Evolutionary conservation across 805 yeast genomes (phyloP).

Genomic region (Saccharomycopsis javanensis): DNA sequence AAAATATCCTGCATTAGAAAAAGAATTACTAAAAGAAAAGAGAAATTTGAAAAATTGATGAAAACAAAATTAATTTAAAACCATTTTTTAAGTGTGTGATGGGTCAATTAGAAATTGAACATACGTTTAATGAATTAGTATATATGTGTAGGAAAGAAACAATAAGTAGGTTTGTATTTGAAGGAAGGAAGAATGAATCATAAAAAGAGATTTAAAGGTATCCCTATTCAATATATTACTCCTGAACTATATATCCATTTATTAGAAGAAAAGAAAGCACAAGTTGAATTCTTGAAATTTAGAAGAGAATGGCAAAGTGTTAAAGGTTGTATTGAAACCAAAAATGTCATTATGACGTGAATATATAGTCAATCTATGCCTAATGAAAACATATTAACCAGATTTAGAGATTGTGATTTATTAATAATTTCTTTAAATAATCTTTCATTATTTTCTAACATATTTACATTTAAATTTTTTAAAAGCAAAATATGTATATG

Average conservation of each 20-base stretch:
- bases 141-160: slow-evolving; percentile 7
- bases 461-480: too few species aligned
- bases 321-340: neutral
- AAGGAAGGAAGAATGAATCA: neutral
- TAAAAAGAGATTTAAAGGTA: slow-evolving; percentile 9
- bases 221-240: slow-evolving; percentile 4
- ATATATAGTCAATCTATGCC: too few species aligned
- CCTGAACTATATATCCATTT: slow-evolving; percentile 8
- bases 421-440: too few species aligned
- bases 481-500: too few species aligned
- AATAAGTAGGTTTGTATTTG: slow-evolving; percentile 1
- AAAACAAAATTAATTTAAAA: neutral
- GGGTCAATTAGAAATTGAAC: slow-evolving; percentile 4
- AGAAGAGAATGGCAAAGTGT: neutral
- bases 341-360: neutral
- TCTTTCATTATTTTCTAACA: too few species aligned
- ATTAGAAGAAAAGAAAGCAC: neutral
- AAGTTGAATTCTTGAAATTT: slow-evolving; percentile 1
- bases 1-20: neutral
- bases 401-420: too few species aligned
- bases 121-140: neutral
- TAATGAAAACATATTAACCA: too few species aligned
- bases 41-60: neutral
- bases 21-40: neutral
- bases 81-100: too few species aligned